These are phyloP conservation scores for Mycena olivaceomarginata DNA, from an alignment of 768 basidiomycete species.

Conservation along the genomic window DNA sequence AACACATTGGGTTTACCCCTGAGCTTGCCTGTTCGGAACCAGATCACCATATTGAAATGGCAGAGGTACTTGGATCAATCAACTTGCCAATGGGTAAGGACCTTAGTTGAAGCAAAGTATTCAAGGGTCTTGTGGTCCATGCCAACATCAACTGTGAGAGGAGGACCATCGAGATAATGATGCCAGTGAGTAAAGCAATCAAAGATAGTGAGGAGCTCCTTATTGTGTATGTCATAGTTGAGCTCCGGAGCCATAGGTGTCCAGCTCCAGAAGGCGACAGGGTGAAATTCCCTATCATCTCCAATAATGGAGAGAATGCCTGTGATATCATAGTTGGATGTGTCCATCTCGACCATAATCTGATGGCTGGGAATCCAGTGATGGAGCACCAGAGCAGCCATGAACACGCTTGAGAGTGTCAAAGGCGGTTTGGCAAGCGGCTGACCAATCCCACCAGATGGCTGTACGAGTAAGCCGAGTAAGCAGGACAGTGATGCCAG, in stretches of 20 bases:
- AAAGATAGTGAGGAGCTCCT: slow-evolving; percentile 66
- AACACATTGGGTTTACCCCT: no score
- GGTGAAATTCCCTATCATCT: slow-evolving; percentile 34
- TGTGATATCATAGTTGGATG: slow-evolving; percentile 36
- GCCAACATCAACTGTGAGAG: slow-evolving; percentile 47
- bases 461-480: no score
- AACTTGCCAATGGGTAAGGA: no score
- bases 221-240: slow-evolving; percentile 66
- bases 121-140: slow-evolving; percentile 62
- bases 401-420: slow-evolving; percentile 45
- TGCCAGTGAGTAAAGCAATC: no score
- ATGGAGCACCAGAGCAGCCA: no score
- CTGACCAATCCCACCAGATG: no score
- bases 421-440: slow-evolving; percentile 21
- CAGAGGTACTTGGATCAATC: slow-evolving; percentile 56
- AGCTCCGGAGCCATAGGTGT: no score
- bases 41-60: no score
- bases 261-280: slow-evolving; percentile 36
- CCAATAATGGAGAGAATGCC: slow-evolving; percentile 30
- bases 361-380: no score
- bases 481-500: slow-evolving; percentile 34
- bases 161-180: slow-evolving; percentile 50
- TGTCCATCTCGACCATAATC: no score
- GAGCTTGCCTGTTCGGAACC: no score
- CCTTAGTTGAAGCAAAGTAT: slow-evolving; percentile 57